phyloP scores from a whole-genome alignment of 2,329 filamentous ascomycete species.

The Fusarium sp. region DNA sequence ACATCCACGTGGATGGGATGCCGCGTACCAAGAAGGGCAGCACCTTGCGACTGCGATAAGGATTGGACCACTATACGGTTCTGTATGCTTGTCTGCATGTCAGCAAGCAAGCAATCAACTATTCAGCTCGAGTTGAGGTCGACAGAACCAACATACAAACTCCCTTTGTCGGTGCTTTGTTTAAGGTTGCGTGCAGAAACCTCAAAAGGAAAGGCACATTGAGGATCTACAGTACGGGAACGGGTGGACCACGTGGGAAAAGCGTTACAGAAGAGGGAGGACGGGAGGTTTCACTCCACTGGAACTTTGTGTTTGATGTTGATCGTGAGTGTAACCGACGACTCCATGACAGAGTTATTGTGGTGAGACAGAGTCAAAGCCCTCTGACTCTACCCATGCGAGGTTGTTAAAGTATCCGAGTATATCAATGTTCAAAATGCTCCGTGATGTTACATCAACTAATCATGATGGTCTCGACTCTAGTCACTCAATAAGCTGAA shows the following conservation, averaged over 20 bases:
- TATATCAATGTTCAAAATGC: not conserved
- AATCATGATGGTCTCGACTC: slow-evolving; percentile 11
- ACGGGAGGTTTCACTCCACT: slow-evolving; percentile 26
- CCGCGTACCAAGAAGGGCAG: slow-evolving; percentile 21
- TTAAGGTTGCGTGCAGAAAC: slow-evolving; percentile 21
- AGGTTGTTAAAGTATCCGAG: not conserved
- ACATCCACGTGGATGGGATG: slow-evolving; percentile 40
- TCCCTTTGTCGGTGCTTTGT: not conserved
- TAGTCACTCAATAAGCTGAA: slow-evolving; percentile 4
- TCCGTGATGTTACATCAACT: slow-evolving; percentile 14
- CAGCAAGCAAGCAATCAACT: not conserved
- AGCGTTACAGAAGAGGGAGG: slow-evolving; percentile 11
- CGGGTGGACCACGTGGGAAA: slow-evolving; percentile 37
- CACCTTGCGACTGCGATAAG: slow-evolving; percentile 25
- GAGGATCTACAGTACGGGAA: slow-evolving; percentile 24
- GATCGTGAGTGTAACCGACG: slow-evolving; percentile 17
- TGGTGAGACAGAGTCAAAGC: not conserved
- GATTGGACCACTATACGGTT: not conserved
- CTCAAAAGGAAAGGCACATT: slow-evolving; percentile 8
- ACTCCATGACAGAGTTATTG: not conserved
- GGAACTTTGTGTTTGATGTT: slow-evolving; percentile 25
- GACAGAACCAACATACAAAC: not conserved
- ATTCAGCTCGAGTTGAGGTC: not conserved
- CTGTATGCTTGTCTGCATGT: not conserved
- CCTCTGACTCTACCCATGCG: not conserved